Percentiles rank a stretch among this genome's conserved stretches.
Conservation (phyloP, 306 rosid genomes). For the Lupinus albus region DNA sequence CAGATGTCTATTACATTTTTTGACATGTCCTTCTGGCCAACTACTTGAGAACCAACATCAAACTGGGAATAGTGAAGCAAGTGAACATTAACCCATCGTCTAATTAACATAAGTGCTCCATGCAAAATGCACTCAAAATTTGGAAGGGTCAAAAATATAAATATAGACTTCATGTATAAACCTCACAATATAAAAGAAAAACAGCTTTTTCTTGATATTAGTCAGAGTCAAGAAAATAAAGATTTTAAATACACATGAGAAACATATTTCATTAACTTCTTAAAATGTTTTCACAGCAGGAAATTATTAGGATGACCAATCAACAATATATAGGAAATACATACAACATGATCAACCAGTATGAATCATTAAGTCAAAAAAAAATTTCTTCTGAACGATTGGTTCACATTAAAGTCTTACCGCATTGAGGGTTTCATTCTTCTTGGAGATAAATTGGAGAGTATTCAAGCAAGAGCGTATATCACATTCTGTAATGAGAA, state of each 20-base stretch:
- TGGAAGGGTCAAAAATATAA: background rate
- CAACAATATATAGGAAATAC: conserved; percentile 30
- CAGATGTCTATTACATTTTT: conserved; percentile 76
- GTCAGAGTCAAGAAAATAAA: conserved; percentile 8
- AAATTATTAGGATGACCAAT: conserved; percentile 8
- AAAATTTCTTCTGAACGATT: conserved; percentile 23
- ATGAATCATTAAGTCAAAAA: conserved; percentile 5
- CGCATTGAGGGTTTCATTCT: conserved; percentile 74
- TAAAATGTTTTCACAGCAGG: conserved; percentile 11
- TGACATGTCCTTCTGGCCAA: conserved; percentile 84
- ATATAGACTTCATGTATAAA: conserved; percentile 7
- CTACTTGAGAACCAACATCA: conserved; percentile 84
- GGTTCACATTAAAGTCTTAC: conserved; percentile 53
- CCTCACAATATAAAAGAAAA: conserved; percentile 16
- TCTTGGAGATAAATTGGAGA: conserved; percentile 87
- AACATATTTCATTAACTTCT: conserved; percentile 3
- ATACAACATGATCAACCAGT: conserved; percentile 22
- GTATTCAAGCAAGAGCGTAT: conserved; percentile 97
- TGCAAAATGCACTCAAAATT: conserved; percentile 6
- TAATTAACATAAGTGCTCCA: conserved; percentile 24
- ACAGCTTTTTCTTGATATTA: conserved; percentile 16
- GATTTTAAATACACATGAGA: conserved; percentile 14
- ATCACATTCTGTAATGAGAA: conserved; percentile 74
- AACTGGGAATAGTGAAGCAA: conserved; percentile 59
- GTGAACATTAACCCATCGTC: conserved; percentile 25